Evolutionary conservation across 2,329 filamentous ascomycete species (phyloP), one percentile per base, ranked within the genome.

Genomic region (Colletotrichum trifolii): DNA sequence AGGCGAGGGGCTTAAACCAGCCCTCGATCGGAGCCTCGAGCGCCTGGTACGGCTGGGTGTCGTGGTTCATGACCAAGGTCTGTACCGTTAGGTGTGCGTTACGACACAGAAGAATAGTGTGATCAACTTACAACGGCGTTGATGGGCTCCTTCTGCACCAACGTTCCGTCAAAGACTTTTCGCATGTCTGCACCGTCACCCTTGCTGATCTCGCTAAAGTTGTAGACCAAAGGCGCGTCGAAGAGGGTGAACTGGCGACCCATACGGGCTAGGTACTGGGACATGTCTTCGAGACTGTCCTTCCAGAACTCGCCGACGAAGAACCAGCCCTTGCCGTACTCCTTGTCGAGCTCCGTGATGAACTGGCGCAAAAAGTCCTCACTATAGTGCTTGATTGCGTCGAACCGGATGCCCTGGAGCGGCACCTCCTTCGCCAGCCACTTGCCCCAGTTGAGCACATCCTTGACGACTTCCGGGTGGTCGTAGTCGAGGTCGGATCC

Each of bases 331-430:
- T 69, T 42, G 15, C 76, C 75, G 36, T 81, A 78, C 0, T 75
- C 76, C 47, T 80, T 78, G 71, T 85, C 85, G 64, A 91, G 76
- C 49, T 84, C 78, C 6, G 79, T 77, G 54, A 92, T 84, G 76
- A 91, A 91, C n/a, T 87, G 82, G 46, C 82, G 83, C 38, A 89
- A 83, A 71, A 93, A 93, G n/a, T 82, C 80, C 64, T 85, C 84
- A 35, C 86, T 89, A 75, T 89, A 91, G 76, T 93, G 91, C 76
- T 92, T 91, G 36, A 89, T 87, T 11, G 90, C 91, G 73, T 93
- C 91, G 54, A 93, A 83, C 15, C 91, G 83, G 74, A 93, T 89
- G 1, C 90, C 90, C 66, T 84, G 82, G 10, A 93, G 77, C 0
- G 85, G 84, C 0, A 91, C 73, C 64, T 89, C 80, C 6, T 84